Evolutionary conservation across 192 early-diverging fungal species (phyloP), one percentile per base, ranked within the genome.

Genomic region (Coemansia sp.): DNA sequence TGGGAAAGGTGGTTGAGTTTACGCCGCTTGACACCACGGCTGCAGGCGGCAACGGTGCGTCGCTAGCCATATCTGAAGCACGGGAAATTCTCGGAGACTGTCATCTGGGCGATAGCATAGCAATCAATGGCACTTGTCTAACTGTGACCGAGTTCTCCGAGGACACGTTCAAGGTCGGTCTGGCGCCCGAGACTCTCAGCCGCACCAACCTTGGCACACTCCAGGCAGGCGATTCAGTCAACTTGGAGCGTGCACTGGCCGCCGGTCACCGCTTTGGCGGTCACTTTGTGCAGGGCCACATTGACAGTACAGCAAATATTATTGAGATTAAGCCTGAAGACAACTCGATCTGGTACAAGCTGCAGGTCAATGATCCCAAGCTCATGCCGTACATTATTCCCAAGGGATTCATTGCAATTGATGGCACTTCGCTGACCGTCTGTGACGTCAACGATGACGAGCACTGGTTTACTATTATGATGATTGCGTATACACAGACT

Each of bases 241-340:
- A 99, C 81, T 75, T 99, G 45, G 97, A 99, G 76, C 87, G 97
- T 11, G 95, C 97, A 11, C 87, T 98, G 86, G 87, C 86, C 2
- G 89, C 89, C 11, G 84, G 82, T 17, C 91, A 92, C 47, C 89
- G 95, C 29, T 93, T 96, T 68, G 97, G 97, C 58, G 97, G 97
- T 3, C 97, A 99, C 76, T 89, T 96, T 82, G 97, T 99, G 29
- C 93, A 94, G 73, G 96, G 95, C 27, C 97, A 99, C 65, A 89
- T 99, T 49, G 95, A 99, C 70, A 85, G 86, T 19, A 92, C 93
- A 0, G 90, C 92, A 49, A 83, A 77, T 38, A 89, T 99, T 59
- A 62, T 85, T 50, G 79, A 84, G 32, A 87, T 88, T 22, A 86
- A 80, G 1, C 90, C 90, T n/a, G 97, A 99, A 62, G 92, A 82